A percentile compares a stretch with the other conserved stretches of the same genome.
phyloP scores from a whole-genome alignment of 352 stramenopile genomes.

The Plasmopara viticola region DNA sequence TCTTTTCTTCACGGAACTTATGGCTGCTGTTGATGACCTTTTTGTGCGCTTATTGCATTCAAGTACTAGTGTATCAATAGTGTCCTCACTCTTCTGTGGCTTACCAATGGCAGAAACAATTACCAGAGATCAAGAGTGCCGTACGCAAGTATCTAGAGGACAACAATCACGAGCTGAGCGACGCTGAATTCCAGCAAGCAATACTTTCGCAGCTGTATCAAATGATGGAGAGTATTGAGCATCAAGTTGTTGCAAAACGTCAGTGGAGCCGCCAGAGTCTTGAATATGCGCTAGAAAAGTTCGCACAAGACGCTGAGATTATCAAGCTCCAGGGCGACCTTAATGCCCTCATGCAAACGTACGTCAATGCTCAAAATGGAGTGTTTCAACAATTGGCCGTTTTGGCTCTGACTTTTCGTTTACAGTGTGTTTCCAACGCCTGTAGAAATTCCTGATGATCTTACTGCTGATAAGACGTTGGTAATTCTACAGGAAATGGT shows the following conservation, averaged over 20 bases:
- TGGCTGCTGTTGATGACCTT: slow-evolving; percentile 47
- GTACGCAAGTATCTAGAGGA: slow-evolving; percentile 62
- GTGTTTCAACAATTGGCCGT: background rate
- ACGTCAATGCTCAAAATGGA: slow-evolving; percentile 3
- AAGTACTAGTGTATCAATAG: background rate
- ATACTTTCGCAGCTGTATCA: slow-evolving; percentile 70
- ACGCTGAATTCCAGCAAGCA: slow-evolving; percentile 70
- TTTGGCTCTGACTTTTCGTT: slow-evolving; percentile 5
- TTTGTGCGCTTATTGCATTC: slow-evolving; percentile 39
- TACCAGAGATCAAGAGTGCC: slow-evolving; percentile 58
- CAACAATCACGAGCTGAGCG: slow-evolving; percentile 56
- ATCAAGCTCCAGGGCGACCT: slow-evolving; percentile 57
- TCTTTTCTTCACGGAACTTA: slow-evolving; percentile 71
- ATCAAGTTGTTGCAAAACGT: slow-evolving; percentile 53
- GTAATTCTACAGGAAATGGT: slow-evolving; percentile 62
- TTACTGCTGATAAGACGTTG: slow-evolving; percentile 66
- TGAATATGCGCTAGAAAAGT: slow-evolving; percentile 56
- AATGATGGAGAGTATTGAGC: slow-evolving; percentile 64
- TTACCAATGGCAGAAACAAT: slow-evolving; percentile 34
- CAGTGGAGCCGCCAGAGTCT: slow-evolving; percentile 59
- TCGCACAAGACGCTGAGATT: slow-evolving; percentile 51
- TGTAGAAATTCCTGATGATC: slow-evolving; percentile 55
- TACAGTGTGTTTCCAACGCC: slow-evolving; percentile 50
- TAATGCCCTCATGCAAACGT: slow-evolving; percentile 63
- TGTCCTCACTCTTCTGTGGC: background rate